Evolutionary conservation across 768 basidiomycete species (phyloP).

Genomic region (Symmetrospora coprosmae): DNA sequence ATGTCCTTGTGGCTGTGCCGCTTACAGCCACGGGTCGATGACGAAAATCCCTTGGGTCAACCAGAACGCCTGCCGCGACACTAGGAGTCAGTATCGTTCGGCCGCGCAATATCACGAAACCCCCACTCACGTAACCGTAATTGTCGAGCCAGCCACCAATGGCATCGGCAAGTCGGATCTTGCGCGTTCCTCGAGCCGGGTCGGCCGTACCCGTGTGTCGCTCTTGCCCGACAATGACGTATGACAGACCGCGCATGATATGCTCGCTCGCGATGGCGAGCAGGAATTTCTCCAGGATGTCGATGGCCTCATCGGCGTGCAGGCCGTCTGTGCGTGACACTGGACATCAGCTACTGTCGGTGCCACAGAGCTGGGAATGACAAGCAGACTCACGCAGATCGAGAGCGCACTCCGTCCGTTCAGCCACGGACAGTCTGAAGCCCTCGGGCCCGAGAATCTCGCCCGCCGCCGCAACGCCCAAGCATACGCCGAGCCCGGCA

Average conservation of each 20-base stretch:
- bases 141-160: slow-evolving; percentile 10
- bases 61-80: slow-evolving; percentile 15
- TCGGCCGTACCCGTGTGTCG: slow-evolving; percentile 6
- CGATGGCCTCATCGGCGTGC: slow-evolving; percentile 82
- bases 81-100: too few relatives aligned
- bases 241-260: neutral
- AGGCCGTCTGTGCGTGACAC: slow-evolving; percentile 55
- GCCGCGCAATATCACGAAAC: too few relatives aligned
- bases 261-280: neutral
- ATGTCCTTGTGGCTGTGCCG: too few relatives aligned
- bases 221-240: slow-evolving; percentile 13
- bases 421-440: slow-evolving; percentile 53
- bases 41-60: neutral
- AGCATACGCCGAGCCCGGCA: slow-evolving; percentile 64
- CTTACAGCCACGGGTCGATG: slow-evolving; percentile 10
- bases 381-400: slow-evolving; percentile 41
- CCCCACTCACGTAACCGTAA: neutral
- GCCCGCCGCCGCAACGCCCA: slow-evolving; percentile 51
- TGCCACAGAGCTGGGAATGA: neutral
- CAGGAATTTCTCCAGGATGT: slow-evolving; percentile 36
- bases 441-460: slow-evolving; percentile 39
- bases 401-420: slow-evolving; percentile 71
- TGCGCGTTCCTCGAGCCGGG: neutral
- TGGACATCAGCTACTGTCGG: neutral
- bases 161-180: neutral